These are phyloP conservation scores for Entomortierella chlamydospora DNA, from an alignment of 192 early-diverging fungal species.

Conservation along the genomic window DNA sequence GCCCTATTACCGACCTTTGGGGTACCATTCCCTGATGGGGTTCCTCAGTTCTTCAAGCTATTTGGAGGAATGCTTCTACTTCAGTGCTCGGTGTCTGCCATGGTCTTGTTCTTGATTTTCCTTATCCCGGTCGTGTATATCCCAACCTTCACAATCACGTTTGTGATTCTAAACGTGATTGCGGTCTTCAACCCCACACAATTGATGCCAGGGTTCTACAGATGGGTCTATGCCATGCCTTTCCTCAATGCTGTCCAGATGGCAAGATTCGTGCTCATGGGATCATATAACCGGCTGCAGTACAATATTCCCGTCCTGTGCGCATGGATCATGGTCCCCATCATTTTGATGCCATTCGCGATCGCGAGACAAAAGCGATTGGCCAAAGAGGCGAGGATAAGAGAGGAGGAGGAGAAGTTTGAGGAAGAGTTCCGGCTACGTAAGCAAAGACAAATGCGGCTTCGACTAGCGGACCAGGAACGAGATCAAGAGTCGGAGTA, in stretches of 20 bases:
- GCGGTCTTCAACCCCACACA: slow-evolving; percentile 51
- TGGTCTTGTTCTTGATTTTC: slow-evolving; percentile 49
- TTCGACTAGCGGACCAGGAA: not conserved
- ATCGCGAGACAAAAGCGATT: slow-evolving; percentile 41
- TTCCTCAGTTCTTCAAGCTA: slow-evolving; percentile 32
- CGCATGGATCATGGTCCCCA: slow-evolving; percentile 45
- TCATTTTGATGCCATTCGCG: slow-evolving; percentile 35
- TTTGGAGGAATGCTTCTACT: slow-evolving; percentile 45
- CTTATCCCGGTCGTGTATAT: slow-evolving; percentile 45
- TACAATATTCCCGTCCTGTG: slow-evolving; percentile 54
- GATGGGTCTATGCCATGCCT: slow-evolving; percentile 57
- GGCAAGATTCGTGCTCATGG: slow-evolving; percentile 55
- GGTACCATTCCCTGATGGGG: slow-evolving; percentile 24
- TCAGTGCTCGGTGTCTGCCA: slow-evolving; percentile 30
- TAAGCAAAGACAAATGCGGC: not conserved
- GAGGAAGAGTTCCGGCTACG: not conserved
- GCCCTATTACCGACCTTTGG: slow-evolving; percentile 29
- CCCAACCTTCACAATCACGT: slow-evolving; percentile 42
- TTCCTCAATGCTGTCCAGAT: slow-evolving; percentile 62
- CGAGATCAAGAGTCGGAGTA: not conserved
- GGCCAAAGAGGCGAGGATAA: slow-evolving; percentile 1
- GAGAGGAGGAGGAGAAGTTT: slow-evolving; percentile 8
- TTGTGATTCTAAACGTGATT: slow-evolving; percentile 53
- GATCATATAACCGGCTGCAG: slow-evolving; percentile 51
- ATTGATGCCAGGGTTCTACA: slow-evolving; percentile 54